phyloP scores from a whole-genome alignment of 179 eudicot species.

The Camellia oleifera region DNA sequence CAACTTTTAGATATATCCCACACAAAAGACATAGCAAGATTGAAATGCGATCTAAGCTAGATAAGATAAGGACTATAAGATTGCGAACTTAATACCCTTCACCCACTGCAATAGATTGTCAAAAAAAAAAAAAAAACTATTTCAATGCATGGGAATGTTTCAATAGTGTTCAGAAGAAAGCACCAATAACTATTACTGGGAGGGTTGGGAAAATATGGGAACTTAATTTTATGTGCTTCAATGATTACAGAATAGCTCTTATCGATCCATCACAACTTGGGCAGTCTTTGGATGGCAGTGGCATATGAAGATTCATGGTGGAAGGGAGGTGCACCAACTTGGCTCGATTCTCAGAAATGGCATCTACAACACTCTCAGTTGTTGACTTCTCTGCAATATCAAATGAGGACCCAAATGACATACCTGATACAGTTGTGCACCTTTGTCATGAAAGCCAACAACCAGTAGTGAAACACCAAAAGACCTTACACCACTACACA shows the following conservation, averaged over 20 bases:
- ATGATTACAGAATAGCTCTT: constrained; percentile 20
- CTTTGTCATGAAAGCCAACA: too few relatives aligned
- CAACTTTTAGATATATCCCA: neutral
- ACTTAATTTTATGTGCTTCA: neutral
- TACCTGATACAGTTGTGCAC: too few relatives aligned
- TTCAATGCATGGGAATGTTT: neutral
- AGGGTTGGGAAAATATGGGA: neutral
- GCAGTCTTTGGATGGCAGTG: constrained; percentile 83
- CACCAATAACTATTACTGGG: neutral
- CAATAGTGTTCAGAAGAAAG: neutral
- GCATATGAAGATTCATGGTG: constrained; percentile 56
- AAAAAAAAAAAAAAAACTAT: too few relatives aligned
- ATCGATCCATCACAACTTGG: constrained; percentile 87
- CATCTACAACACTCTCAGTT: constrained; percentile 70
- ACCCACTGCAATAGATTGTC: too few relatives aligned
- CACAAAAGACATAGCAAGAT: too few relatives aligned
- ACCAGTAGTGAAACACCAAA: too few relatives aligned
- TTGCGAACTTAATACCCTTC: too few relatives aligned
- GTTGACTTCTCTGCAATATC: constrained; percentile 71
- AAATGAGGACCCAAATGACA: too few relatives aligned
- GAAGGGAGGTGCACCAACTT: constrained; percentile 82
- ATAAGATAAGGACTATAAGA: too few relatives aligned
- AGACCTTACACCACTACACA: too few relatives aligned
- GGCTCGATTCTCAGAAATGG: constrained; percentile 80
- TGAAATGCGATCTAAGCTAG: too few relatives aligned